These are phyloP conservation scores for Aspergillus pseudoterreus DNA, from an alignment of 2,329 filamentous ascomycete genomes.

Conservation along the genomic window DNA sequence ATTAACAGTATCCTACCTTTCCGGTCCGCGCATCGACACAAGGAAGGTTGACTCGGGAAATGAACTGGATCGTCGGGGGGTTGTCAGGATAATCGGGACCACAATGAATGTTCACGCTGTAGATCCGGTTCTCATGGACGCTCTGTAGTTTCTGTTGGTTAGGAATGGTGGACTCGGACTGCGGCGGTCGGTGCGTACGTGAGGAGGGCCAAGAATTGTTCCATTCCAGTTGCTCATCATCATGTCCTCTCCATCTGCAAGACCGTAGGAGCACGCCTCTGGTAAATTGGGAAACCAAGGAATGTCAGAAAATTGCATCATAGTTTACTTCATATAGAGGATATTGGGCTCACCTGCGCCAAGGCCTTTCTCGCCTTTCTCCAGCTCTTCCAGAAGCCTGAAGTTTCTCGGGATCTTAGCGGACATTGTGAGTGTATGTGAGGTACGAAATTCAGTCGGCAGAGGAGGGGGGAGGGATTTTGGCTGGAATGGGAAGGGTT, in stretches of 20 bases:
- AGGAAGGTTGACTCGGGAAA: conserved; percentile 93
- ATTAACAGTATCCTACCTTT: conserved; percentile 47
- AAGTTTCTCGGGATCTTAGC: conserved; percentile 94
- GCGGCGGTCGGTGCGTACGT: conserved; percentile 57
- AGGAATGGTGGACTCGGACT: conserved; percentile 7
- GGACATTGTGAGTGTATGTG: conserved; percentile 42
- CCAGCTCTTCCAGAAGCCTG: conserved; percentile 90
- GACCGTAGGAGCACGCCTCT: conserved; percentile 97
- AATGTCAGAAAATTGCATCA: conserved; percentile 19
- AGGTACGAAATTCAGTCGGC: background rate
- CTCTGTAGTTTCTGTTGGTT: conserved; percentile 54
- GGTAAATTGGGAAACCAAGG: conserved; percentile 11
- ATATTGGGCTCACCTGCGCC: conserved; percentile 62
- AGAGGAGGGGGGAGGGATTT: conserved; percentile 1
- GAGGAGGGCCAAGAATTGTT: conserved; percentile 92
- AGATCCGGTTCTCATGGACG: conserved; percentile 97
- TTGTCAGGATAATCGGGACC: conserved; percentile 82
- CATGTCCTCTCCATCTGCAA: conserved; percentile 89
- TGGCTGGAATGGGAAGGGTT: conserved; percentile 7
- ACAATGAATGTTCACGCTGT: conserved; percentile 96
- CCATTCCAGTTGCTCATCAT: conserved; percentile 99
- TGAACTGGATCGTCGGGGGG: conserved; percentile 86
- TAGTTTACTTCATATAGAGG: background rate
- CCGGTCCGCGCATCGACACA: conserved; percentile 81
- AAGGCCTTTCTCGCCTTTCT: conserved; percentile 97